Conservation (phyloP, 192 early-diverging fungal species). For the Chytriomyces hyalinus region DNA sequence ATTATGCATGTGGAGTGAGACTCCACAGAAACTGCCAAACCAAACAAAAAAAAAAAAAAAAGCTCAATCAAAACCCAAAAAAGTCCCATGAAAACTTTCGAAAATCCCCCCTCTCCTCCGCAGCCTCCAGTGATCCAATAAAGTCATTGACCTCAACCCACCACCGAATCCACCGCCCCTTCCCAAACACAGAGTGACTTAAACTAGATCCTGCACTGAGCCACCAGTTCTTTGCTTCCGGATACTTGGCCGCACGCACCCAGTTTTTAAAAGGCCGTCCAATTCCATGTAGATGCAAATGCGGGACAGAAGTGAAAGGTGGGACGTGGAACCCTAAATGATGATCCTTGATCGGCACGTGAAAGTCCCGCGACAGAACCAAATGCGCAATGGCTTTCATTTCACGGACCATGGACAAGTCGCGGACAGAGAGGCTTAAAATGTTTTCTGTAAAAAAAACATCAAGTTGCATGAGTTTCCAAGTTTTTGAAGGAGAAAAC, state of each 20-base stretch:
- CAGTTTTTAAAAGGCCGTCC: slow-evolving; percentile 57
- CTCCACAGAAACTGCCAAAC: no score
- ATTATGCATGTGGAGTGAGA: not conserved
- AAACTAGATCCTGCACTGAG: not conserved
- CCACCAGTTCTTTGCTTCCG: slow-evolving; percentile 30
- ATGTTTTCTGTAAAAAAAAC: slow-evolving; percentile 2
- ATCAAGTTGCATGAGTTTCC: not conserved
- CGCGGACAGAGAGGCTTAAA: slow-evolving; percentile 2
- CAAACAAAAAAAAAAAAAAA: slow-evolving; percentile 2
- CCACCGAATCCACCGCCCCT: slow-evolving; percentile 39
- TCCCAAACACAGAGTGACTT: slow-evolving; percentile 12
- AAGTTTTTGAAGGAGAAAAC: not conserved
- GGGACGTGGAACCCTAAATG: slow-evolving; percentile 75
- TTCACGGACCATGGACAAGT: slow-evolving; percentile 17
- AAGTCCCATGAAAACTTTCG: slow-evolving; percentile 37
- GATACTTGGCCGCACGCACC: slow-evolving; percentile 45
- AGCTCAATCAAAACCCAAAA: slow-evolving; percentile 9
- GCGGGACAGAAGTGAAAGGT: slow-evolving; percentile 69
- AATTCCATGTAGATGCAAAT: slow-evolving; percentile 73
- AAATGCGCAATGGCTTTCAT: slow-evolving; percentile 28
- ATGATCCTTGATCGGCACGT: slow-evolving; percentile 27
- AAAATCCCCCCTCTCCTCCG: slow-evolving; percentile 25
- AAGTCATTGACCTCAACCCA: slow-evolving; percentile 31
- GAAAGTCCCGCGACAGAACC: slow-evolving; percentile 13
- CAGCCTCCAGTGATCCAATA: slow-evolving; percentile 23